phyloP scores from a whole-genome alignment of 192 early-diverging fungal genomes.

The Coemansia sp. region DNA sequence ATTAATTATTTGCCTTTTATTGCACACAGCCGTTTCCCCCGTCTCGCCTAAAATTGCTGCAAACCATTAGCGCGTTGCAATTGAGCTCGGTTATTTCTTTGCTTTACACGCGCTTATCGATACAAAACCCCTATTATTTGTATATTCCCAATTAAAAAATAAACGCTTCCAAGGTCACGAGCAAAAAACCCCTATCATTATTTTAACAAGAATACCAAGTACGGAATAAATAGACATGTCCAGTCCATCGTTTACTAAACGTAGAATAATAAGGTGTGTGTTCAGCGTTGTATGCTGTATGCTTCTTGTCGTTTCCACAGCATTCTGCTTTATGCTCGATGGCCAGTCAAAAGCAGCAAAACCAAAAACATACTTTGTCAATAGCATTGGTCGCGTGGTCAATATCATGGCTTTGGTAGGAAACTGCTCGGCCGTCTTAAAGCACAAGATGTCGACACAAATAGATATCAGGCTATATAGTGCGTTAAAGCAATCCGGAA shows the following conservation, averaged over 20 bases:
- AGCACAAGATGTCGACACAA: conserved; percentile 1
- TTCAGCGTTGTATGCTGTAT: not conserved
- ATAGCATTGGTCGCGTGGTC: not conserved
- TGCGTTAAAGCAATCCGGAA: not conserved
- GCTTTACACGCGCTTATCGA: too few species aligned
- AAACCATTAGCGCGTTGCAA: too few species aligned
- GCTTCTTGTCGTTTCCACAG: not conserved
- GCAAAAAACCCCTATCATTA: too few species aligned
- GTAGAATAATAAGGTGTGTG: not conserved
- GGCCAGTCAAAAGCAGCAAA: conserved; percentile 2
- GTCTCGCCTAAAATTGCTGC: too few species aligned
- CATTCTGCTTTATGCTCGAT: conserved; percentile 2
- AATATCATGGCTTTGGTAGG: not conserved
- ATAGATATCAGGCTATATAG: not conserved
- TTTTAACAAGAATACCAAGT: too few species aligned
- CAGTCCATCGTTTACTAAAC: not conserved
- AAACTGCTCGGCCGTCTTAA: not conserved
- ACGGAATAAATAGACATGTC: too few species aligned
- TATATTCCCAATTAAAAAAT: not conserved
- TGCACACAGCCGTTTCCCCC: too few species aligned
- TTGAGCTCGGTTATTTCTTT: too few species aligned
- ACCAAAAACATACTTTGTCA: not conserved
- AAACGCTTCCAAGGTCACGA: too few species aligned
- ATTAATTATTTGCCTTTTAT: too few species aligned
- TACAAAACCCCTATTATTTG: not conserved